Evolutionary conservation across 116 monocot species (phyloP), one percentile per base, ranked within the genome.

Genomic region (Zostera marina): DNA sequence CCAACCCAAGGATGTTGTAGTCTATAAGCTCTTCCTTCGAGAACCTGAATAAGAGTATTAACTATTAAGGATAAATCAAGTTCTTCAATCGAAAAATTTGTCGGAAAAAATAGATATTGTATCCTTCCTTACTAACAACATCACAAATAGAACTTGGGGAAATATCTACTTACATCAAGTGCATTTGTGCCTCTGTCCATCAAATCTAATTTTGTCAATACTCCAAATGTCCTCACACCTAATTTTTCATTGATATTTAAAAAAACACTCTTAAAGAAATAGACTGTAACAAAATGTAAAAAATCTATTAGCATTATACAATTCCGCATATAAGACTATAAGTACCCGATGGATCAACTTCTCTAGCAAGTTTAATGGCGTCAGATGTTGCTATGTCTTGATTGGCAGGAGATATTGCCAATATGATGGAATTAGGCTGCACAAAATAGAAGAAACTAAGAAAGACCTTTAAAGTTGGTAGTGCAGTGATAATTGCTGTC

Each of bases 311-410:
- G 9, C 8, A 10, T 57, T 16, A 16, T 22, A 13, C 32, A 10
- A 16, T n/a, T 17, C 41, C 41, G n/a, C 9, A 25, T 40, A 1
- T 3, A 56, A 22, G n/a, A n/a, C n/a, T n/a, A n/a, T n/a, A n/a
- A 8, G 22, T 71, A 93, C 93, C 87, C 66, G 93, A 58, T 45
- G 88, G 84, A 75, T 93, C 93, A 72, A 93, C 93, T 75, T 93
- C 88, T 59, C 93, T 78, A 42, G 93, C 87, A 64, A 93, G 84
- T 69, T 93, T 93, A 23, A 93, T 93, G n/a, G 93, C 87, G 77
- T 93, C 93, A 68, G 93, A 93, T 54, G 87, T 93, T 22, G 93
- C 93, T 63, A 93, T 93, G 69, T 93, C 93, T 87, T 93, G 93
- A 77, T 93, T 93, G 39, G 93, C 92, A 61, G 92, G 92, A 58